Percentiles rank a stretch among this genome's conserved stretches.
Evolutionary conservation across 768 basidiomycete genomes (phyloP).

Genomic region (Boletus pseudo-olivaceus): DNA sequence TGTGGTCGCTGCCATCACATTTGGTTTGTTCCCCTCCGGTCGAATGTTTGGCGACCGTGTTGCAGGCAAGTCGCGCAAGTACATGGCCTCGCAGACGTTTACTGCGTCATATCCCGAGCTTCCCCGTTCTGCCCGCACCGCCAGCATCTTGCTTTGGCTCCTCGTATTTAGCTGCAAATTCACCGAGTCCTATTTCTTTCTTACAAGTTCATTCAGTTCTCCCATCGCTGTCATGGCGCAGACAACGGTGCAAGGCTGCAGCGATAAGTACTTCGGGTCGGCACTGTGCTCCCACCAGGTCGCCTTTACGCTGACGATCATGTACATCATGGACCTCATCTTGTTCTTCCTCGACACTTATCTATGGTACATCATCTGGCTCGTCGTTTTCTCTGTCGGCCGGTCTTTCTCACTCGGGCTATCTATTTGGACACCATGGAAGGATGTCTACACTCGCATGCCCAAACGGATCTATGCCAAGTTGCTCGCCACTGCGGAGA

Average conservation of each 20-base stretch:
- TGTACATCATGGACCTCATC: slow-evolving; percentile 98
- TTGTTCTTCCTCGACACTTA: slow-evolving; percentile 99
- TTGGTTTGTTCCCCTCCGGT: slow-evolving; percentile 89
- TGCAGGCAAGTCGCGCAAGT: slow-evolving; percentile 95
- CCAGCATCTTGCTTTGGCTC: slow-evolving; percentile 85
- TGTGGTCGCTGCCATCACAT: slow-evolving; percentile 74
- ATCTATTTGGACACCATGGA: slow-evolving; percentile 99
- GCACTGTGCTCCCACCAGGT: slow-evolving; percentile 89
- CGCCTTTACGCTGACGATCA: slow-evolving; percentile 91
- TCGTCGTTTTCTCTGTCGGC: slow-evolving; percentile 88
- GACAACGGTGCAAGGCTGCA: slow-evolving; percentile 89
- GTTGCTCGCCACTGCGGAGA: slow-evolving; percentile 89
- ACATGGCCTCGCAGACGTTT: slow-evolving; percentile 98
- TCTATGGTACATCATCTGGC: slow-evolving; percentile 99
- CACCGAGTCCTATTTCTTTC: slow-evolving; percentile 95
- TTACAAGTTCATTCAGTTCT: slow-evolving; percentile 94
- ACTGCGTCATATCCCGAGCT: slow-evolving; percentile 94
- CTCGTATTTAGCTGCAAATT: slow-evolving; percentile 97
- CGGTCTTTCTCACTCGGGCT: slow-evolving; percentile 90
- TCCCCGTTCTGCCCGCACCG: slow-evolving; percentile 64
- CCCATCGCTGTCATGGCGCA: slow-evolving; percentile 97
- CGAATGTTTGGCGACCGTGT: slow-evolving; percentile 99
- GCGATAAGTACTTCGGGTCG: slow-evolving; percentile 76
- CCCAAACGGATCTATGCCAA: slow-evolving; percentile 99
- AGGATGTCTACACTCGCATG: slow-evolving; percentile 91